Conservation (phyloP, 2,329 filamentous ascomycete species). For the Colletotrichum paranaense region DNA sequence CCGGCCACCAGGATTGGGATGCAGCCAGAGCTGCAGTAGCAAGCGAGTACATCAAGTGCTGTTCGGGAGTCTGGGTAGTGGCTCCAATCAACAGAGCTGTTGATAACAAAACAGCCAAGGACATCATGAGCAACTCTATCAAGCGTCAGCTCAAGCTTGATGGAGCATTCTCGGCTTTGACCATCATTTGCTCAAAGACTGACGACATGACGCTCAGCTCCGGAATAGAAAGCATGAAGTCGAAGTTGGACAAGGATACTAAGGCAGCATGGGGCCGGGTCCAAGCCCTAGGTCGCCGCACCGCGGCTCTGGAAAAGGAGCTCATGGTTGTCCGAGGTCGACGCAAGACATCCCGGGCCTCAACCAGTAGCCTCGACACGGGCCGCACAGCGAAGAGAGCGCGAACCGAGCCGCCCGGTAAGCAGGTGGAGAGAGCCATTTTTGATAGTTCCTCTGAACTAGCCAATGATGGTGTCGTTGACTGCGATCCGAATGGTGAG, state of each 20-base stretch:
- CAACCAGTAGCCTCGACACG: not conserved
- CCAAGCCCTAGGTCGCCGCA: not conserved
- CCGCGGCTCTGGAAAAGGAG: not conserved
- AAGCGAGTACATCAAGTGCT: constrained; percentile 68
- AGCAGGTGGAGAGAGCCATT: not conserved
- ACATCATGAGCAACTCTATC: constrained; percentile 67
- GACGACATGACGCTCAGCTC: constrained; percentile 63
- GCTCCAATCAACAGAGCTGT: constrained; percentile 70
- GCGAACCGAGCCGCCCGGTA: not conserved
- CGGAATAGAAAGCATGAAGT: constrained; percentile 29
- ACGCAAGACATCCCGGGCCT: not conserved
- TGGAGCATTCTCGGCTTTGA: constrained; percentile 62
- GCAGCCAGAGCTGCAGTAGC: constrained; percentile 68
- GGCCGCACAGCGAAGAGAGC: not conserved
- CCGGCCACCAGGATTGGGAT: constrained; percentile 70
- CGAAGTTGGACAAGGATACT: not conserved
- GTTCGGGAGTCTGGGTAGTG: constrained; percentile 70
- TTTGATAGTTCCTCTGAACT: fast-evolving
- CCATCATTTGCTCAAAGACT: constrained; percentile 72
- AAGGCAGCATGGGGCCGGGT: not conserved
- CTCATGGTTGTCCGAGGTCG: not conserved
- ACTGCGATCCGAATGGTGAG: not conserved
- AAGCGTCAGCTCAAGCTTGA: constrained; percentile 70
- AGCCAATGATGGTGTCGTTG: fast-evolving
- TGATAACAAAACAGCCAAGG: constrained; percentile 68